Percentiles rank a stretch among this genome's conserved stretches.
phyloP scores from a whole-genome alignment of 768 basidiomycete species.

The Rhizopogon salebrosus region DNA sequence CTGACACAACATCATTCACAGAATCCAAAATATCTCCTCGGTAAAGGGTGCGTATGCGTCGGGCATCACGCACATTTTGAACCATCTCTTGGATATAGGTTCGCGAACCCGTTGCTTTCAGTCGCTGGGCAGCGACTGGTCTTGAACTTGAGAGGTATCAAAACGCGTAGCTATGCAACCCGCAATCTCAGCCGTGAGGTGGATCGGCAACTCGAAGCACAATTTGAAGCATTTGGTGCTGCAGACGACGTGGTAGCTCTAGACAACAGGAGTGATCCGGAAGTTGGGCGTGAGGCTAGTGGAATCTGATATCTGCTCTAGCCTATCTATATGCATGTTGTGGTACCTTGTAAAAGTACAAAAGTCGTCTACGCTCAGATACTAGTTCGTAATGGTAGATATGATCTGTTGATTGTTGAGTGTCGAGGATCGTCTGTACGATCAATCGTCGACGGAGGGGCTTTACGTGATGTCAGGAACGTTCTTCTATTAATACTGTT shows the following conservation, averaged over 20 bases:
- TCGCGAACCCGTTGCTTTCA: conserved; percentile 10
- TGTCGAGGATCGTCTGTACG: too few relatives aligned
- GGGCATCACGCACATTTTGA: background rate
- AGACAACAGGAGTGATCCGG: too few relatives aligned
- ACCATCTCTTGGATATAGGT: conserved; percentile 1
- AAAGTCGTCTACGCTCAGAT: too few relatives aligned
- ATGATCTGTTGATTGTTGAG: too few relatives aligned
- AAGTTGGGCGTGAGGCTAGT: too few relatives aligned
- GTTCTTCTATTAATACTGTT: too few relatives aligned
- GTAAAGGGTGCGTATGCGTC: conserved; percentile 2
- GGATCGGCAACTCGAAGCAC: conserved; percentile 11
- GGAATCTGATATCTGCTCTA: too few relatives aligned
- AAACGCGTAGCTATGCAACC: background rate
- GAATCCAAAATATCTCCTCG: conserved; percentile 9
- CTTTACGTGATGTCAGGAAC: too few relatives aligned
- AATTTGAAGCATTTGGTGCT: conserved; percentile 4
- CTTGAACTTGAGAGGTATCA: conserved; percentile 11
- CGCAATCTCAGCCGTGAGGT: conserved; percentile 13
- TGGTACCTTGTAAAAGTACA: too few relatives aligned
- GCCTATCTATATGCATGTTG: too few relatives aligned
- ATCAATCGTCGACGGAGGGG: too few relatives aligned
- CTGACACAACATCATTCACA: background rate
- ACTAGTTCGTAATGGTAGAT: too few relatives aligned
- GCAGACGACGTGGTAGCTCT: background rate
- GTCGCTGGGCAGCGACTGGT: conserved; percentile 14